A percentile compares a stretch with the other conserved stretches of the same genome.
Conservation (phyloP, 441 rosid genomes). For the Codiaeum variegatum region DNA sequence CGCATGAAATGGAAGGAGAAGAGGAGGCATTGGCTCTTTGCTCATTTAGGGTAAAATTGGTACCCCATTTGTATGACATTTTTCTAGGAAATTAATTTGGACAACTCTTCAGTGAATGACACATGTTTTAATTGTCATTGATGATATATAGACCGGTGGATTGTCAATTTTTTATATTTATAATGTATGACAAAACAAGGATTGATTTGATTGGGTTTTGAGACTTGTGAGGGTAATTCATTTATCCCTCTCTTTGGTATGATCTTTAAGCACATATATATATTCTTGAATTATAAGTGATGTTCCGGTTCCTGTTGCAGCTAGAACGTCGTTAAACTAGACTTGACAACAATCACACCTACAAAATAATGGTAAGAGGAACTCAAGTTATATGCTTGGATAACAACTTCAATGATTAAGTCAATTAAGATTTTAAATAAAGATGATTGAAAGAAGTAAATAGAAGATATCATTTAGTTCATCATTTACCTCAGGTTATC, state of each 20-base stretch:
- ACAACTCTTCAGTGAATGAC: constrained; percentile 1
- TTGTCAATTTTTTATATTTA: not conserved
- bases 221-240: constrained; percentile 10
- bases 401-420: no score
- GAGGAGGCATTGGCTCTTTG: constrained; percentile 12
- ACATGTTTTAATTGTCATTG: not conserved
- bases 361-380: no score
- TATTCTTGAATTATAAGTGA: no score
- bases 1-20: constrained; percentile 5
- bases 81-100: constrained; percentile 1
- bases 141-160: not conserved
- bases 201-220: constrained; percentile 22
- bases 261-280: not conserved
- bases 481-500: no score
- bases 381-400: no score
- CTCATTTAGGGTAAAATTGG: not conserved
- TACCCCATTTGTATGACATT: not conserved
- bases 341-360: no score
- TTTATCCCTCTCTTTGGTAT: not conserved
- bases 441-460: no score
- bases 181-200: not conserved
- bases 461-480: no score
- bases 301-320: no score
- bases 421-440: no score
- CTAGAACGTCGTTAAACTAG: no score